Conservation (phyloP, 108 stramenopile genomes). For the Aurantiochytrium sp. region DNA sequence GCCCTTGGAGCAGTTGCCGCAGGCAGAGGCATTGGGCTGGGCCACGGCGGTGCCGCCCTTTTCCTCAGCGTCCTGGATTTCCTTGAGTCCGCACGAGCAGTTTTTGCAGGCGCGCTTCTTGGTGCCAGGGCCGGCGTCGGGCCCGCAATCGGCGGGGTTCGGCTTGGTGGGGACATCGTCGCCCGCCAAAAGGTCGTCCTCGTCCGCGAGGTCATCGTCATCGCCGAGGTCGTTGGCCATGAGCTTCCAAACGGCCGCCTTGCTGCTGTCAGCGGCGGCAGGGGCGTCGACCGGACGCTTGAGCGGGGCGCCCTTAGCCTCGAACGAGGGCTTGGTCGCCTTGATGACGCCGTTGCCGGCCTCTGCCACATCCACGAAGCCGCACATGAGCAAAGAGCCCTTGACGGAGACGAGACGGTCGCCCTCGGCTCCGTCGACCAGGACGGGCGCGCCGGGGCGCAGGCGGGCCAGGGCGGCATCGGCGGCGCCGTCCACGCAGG, state of each 20-base stretch:
- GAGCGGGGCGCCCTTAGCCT: not conserved
- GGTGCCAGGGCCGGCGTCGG: not conserved
- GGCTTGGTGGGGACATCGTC: not conserved
- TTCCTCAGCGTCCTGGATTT: slow-evolving; percentile 45
- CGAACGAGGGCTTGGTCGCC: slow-evolving; percentile 5
- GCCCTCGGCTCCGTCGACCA: not conserved
- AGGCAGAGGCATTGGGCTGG: slow-evolving; percentile 57
- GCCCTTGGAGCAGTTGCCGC: slow-evolving; percentile 94
- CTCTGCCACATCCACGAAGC: not conserved
- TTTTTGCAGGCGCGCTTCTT: slow-evolving; percentile 80
- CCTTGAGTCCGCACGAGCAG: slow-evolving; percentile 91
- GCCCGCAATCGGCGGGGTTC: not conserved
- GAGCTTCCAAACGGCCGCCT: not conserved
- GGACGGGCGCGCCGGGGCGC: not conserved
- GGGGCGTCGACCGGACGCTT: not conserved
- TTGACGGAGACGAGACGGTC: not conserved
- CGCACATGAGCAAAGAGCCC: not conserved
- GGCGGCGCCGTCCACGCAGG: not conserved
- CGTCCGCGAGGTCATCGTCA: slow-evolving; percentile 48
- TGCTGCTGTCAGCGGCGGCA: not conserved
- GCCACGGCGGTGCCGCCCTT: not conserved
- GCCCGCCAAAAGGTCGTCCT: slow-evolving; percentile 45
- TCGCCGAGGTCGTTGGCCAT: slow-evolving; percentile 33
- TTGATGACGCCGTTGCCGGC: not conserved
- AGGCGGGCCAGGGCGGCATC: not conserved